Conservation (phyloP, 2,329 filamentous ascomycete genomes). For the Arthrocladium fulminans region DNA sequence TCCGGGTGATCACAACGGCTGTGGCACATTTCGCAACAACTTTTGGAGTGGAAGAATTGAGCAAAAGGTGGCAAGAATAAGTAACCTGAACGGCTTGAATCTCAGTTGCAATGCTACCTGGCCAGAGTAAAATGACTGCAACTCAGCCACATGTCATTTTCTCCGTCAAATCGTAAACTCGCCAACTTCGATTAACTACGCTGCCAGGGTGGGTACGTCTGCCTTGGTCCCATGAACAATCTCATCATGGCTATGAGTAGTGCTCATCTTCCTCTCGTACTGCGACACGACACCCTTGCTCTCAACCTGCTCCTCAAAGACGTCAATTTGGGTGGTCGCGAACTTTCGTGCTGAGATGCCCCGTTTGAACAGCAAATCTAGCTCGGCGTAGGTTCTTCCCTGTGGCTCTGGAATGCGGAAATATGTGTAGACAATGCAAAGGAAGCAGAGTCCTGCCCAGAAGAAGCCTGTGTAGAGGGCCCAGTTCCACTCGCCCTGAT, state of each 20-base stretch:
- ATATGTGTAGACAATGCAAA: conserved; percentile 72
- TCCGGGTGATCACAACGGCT: too few relatives aligned
- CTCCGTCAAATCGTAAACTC: not conserved
- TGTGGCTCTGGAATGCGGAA: conserved; percentile 72
- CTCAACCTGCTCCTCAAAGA: conserved; percentile 38
- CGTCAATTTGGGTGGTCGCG: conserved; percentile 47
- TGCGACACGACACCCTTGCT: conserved; percentile 8
- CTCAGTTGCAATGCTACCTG: too few relatives aligned
- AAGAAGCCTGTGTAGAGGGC: conserved; percentile 81
- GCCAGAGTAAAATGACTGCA: too few relatives aligned
- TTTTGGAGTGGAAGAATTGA: too few relatives aligned
- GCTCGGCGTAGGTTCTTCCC: conserved; percentile 74
- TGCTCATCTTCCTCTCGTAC: conserved; percentile 11
- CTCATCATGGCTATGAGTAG: not conserved
- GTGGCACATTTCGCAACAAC: too few relatives aligned
- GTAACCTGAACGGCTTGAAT: too few relatives aligned
- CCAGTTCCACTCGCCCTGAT: conserved; percentile 69
- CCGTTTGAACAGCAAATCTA: conserved; percentile 76
- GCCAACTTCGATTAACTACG: not conserved
- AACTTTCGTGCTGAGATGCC: conserved; percentile 65
- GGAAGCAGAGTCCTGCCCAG: conserved; percentile 72
- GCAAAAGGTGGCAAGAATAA: too few relatives aligned
- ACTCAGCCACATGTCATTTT: too few relatives aligned
- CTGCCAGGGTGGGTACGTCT: not conserved
- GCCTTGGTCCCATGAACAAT: not conserved